Conservation (phyloP, 768 basidiomycete species). For the Gymnopilus dilepis region DNA sequence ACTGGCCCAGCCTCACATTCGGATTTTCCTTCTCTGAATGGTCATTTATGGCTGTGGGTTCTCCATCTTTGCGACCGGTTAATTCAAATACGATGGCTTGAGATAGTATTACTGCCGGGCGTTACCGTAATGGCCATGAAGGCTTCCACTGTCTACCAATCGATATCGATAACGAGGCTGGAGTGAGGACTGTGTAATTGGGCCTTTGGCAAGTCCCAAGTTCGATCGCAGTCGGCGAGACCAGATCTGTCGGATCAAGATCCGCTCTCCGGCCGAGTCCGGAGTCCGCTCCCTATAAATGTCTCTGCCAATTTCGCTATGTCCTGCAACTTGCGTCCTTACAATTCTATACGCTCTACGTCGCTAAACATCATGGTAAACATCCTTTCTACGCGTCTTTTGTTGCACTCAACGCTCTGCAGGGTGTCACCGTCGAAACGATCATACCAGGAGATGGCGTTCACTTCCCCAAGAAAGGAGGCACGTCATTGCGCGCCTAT, state of each 20-base stretch:
- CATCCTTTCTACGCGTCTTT: slow-evolving; percentile 10
- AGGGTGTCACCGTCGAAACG: slow-evolving; percentile 76
- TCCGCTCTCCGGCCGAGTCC: slow-evolving; percentile 65
- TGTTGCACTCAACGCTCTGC: slow-evolving; percentile 5
- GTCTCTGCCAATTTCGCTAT: slow-evolving; percentile 29
- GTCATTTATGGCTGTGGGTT: slow-evolving; percentile 10
- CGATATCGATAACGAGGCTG: slow-evolving; percentile 15
- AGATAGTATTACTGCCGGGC: not conserved
- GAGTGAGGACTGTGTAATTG: not conserved
- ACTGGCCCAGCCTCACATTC: slow-evolving; percentile 5
- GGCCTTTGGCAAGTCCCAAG: slow-evolving; percentile 4
- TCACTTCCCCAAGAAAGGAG: slow-evolving; percentile 71
- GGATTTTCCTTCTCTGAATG: slow-evolving; percentile 2
- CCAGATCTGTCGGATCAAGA: slow-evolving; percentile 71
- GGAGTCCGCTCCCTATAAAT: slow-evolving; percentile 54
- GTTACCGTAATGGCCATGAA: slow-evolving; percentile 6
- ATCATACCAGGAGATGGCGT: slow-evolving; percentile 64
- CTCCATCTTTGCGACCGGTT: slow-evolving; percentile 14
- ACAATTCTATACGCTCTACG: slow-evolving; percentile 29
- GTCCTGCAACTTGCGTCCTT: slow-evolving; percentile 34
- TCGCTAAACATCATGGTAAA: slow-evolving; percentile 21
- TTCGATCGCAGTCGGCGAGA: slow-evolving; percentile 36
- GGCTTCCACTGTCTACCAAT: slow-evolving; percentile 2
- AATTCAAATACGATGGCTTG: slow-evolving; percentile 5
- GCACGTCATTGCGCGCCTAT: slow-evolving; percentile 46